Percentiles rank a stretch among this genome's conserved stretches.
Evolutionary conservation across 192 early-diverging fungal genomes (phyloP).

Genomic region (Thoreauomyces humboldtii): DNA sequence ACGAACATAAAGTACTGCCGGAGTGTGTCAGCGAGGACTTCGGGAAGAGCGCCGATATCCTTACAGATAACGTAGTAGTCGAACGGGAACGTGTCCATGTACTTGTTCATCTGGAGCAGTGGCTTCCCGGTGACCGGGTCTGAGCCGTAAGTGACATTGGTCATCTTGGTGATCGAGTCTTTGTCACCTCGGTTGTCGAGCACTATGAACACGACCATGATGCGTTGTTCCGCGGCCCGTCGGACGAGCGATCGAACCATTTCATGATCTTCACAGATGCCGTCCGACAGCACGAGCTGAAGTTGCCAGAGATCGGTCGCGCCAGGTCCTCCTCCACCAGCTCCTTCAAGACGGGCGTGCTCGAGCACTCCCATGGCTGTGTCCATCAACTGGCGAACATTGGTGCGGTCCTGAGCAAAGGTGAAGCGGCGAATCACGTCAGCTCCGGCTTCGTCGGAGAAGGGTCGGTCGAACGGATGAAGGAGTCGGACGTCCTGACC

Average conservation of each 20-base stretch:
- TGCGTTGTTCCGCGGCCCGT: slow-evolving; percentile 74
- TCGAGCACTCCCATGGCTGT: slow-evolving; percentile 77
- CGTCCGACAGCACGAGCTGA: slow-evolving; percentile 94
- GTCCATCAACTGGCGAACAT: slow-evolving; percentile 85
- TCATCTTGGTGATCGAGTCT: slow-evolving; percentile 88
- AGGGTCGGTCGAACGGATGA: slow-evolving; percentile 93
- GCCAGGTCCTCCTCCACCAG: slow-evolving; percentile 35
- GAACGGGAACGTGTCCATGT: slow-evolving; percentile 97
- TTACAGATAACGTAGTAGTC: slow-evolving; percentile 92
- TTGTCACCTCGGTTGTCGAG: slow-evolving; percentile 74
- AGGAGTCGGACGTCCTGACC: slow-evolving; percentile 82
- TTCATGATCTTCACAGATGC: slow-evolving; percentile 93
- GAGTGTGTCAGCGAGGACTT: slow-evolving; percentile 87
- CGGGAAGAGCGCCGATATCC: slow-evolving; percentile 83
- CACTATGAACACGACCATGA: slow-evolving; percentile 96
- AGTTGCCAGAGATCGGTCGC: slow-evolving; percentile 88
- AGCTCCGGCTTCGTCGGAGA: slow-evolving; percentile 86
- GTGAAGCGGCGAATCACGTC: slow-evolving; percentile 86
- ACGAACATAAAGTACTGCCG: slow-evolving; percentile 95
- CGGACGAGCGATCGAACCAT: slow-evolving; percentile 79
- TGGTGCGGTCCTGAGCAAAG: slow-evolving; percentile 83
- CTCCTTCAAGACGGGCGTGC: slow-evolving; percentile 52
- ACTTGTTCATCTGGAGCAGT: slow-evolving; percentile 71
- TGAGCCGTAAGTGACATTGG: slow-evolving; percentile 75
- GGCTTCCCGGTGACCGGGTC: slow-evolving; percentile 49